Conservation (phyloP, 805 yeast genomes). For the Zygosaccharomyces bailii region DNA sequence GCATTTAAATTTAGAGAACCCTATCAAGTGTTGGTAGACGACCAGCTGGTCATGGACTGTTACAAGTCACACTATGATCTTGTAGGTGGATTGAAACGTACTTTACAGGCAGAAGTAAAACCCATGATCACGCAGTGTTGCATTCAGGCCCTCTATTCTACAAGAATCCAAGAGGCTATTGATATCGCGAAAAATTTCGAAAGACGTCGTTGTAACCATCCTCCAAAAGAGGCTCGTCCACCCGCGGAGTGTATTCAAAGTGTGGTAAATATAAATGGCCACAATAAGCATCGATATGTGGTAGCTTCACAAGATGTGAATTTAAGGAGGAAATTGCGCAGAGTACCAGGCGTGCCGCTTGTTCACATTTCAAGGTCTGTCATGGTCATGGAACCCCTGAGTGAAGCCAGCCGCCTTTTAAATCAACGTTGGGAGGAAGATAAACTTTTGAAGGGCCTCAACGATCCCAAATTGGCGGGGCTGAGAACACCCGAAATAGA, state of each 20-base stretch:
- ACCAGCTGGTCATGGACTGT: conserved; percentile 65
- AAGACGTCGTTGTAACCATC: conserved; percentile 89
- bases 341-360: conserved; percentile 85
- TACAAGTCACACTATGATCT: conserved; percentile 69
- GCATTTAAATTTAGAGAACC: conserved; percentile 93
- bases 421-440: conserved; percentile 53
- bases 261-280: conserved; percentile 65
- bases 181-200: conserved; percentile 79
- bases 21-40: conserved; percentile 84
- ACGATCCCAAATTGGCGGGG: conserved; percentile 55
- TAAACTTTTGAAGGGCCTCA: conserved; percentile 76
- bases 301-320: conserved; percentile 80
- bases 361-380: conserved; percentile 86
- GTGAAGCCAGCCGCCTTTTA: conserved; percentile 58
- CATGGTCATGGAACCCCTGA: conserved; percentile 92
- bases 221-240: conserved; percentile 54
- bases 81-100: conserved; percentile 73
- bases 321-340: conserved; percentile 64
- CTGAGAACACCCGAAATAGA: conserved; percentile 30
- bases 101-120: conserved; percentile 81
- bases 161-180: conserved; percentile 71
- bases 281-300: conserved; percentile 85
- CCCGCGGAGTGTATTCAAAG: conserved; percentile 75
- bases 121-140: conserved; percentile 96
- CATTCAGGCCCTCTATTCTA: conserved; percentile 75